Conservation (phyloP, 306 rosid species). For the Carpinus viminea region DNA sequence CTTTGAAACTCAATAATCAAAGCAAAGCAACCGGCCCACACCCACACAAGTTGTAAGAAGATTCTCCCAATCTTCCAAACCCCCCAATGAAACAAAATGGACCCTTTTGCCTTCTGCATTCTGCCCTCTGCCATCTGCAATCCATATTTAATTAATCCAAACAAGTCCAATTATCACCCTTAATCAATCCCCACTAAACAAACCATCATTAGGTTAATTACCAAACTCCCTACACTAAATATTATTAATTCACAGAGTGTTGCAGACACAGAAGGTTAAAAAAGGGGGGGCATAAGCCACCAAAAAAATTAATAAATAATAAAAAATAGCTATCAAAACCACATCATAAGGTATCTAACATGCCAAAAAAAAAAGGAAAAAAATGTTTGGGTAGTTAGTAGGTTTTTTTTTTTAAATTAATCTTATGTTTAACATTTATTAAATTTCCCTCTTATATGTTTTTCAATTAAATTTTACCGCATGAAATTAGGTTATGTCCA, state of each 20-base stretch:
- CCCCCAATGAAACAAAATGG: slow-evolving; percentile 15
- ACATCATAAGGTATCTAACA: too few relatives aligned
- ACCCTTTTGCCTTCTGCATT: slow-evolving; percentile 19
- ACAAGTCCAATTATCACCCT: background rate
- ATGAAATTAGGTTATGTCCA: too few relatives aligned
- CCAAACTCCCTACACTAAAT: background rate
- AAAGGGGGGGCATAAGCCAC: too few relatives aligned
- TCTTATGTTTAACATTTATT: too few relatives aligned
- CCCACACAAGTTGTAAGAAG: slow-evolving; percentile 32
- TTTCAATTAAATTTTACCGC: too few relatives aligned
- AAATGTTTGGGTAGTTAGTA: too few relatives aligned
- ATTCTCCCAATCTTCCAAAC: slow-evolving; percentile 2
- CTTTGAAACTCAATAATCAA: slow-evolving; percentile 3
- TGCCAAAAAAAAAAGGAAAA: too few relatives aligned
- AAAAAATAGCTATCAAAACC: too few relatives aligned
- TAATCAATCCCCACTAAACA: background rate
- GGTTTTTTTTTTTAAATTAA: too few relatives aligned
- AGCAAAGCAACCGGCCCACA: slow-evolving; percentile 4
- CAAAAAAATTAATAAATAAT: too few relatives aligned
- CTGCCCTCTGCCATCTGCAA: background rate
- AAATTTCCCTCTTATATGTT: too few relatives aligned
- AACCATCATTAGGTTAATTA: slow-evolving; percentile 11
- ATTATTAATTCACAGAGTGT: background rate
- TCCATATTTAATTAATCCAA: background rate
- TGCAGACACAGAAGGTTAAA: background rate